These are phyloP conservation scores for Arachis monticola DNA, from an alignment of 331 rosid species.

Conservation along the genomic window DNA sequence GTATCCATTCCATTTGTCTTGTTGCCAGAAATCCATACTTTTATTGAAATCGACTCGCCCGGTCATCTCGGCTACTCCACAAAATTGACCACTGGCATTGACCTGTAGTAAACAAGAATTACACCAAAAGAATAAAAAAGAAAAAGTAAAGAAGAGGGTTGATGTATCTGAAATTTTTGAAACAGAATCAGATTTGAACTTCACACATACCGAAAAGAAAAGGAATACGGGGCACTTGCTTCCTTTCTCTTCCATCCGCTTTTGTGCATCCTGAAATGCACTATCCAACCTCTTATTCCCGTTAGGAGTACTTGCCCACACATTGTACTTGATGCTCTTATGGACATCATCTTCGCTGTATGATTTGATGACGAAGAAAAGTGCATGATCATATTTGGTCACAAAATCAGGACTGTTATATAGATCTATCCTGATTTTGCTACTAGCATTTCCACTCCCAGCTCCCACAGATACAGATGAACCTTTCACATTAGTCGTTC, in stretches of 20 bases:
- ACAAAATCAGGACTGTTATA: constrained; percentile 77
- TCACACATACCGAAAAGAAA: constrained; percentile 73
- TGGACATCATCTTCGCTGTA: constrained; percentile 90
- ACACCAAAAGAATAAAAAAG: neutral
- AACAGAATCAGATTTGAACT: constrained; percentile 14
- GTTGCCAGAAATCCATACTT: constrained; percentile 94
- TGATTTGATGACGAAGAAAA: constrained; percentile 81
- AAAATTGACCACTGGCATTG: constrained; percentile 90
- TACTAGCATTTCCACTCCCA: constrained; percentile 43
- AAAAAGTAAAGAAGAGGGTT: neutral
- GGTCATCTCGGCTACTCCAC: constrained; percentile 91
- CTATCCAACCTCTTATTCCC: constrained; percentile 76
- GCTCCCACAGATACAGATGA: constrained; percentile 35
- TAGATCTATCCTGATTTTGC: constrained; percentile 55
- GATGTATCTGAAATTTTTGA: neutral
- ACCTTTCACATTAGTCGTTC: constrained; percentile 52
- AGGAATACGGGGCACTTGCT: constrained; percentile 76
- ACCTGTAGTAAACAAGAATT: constrained; percentile 55
- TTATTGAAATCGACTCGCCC: constrained; percentile 74
- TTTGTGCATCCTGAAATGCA: constrained; percentile 68
- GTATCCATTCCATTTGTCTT: constrained; percentile 88
- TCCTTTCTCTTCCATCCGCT: constrained; percentile 54
- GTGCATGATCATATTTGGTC: constrained; percentile 69
- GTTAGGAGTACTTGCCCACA: constrained; percentile 92
- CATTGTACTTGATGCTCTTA: constrained; percentile 84